These are phyloP conservation scores for Pyricularia pennisetigena DNA, from an alignment of 2,329 filamentous ascomycete genomes.

Conservation along the genomic window DNA sequence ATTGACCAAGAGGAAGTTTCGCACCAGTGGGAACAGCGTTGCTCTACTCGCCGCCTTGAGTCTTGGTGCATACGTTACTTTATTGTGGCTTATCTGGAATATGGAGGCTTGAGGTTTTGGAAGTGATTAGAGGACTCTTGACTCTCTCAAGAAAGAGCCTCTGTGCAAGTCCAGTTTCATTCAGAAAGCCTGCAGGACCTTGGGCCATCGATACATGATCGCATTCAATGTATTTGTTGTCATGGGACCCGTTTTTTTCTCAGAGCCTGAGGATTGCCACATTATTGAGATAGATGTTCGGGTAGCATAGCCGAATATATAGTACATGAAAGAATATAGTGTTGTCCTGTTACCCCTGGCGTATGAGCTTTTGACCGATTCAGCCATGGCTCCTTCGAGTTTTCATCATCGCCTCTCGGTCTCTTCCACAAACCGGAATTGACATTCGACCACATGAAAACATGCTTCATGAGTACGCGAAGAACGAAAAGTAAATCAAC, in stretches of 20 bases:
- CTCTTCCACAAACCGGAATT: not conserved
- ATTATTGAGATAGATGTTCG: not conserved
- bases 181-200: not conserved
- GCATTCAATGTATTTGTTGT: not conserved
- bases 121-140: not conserved
- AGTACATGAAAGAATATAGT: not conserved
- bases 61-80: constrained; percentile 43
- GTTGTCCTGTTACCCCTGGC: not conserved
- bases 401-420: not conserved
- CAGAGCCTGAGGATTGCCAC: not conserved
- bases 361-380: not conserved
- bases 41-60: constrained; percentile 46
- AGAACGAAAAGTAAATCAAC: not conserved
- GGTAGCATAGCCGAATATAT: not conserved
- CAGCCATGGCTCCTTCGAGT: not conserved
- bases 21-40: constrained; percentile 55
- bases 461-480: not conserved
- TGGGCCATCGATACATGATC: not conserved
- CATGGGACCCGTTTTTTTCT: not conserved
- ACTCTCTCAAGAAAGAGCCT: not conserved
- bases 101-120: not conserved
- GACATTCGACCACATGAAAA: not conserved
- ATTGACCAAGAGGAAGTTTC: constrained; percentile 41
- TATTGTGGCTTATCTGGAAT: constrained; percentile 40
- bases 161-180: not conserved